Base-by-base conservation (phyloP, 2,329 filamentous ascomycete species). In the Penicillium sp. region DNA sequence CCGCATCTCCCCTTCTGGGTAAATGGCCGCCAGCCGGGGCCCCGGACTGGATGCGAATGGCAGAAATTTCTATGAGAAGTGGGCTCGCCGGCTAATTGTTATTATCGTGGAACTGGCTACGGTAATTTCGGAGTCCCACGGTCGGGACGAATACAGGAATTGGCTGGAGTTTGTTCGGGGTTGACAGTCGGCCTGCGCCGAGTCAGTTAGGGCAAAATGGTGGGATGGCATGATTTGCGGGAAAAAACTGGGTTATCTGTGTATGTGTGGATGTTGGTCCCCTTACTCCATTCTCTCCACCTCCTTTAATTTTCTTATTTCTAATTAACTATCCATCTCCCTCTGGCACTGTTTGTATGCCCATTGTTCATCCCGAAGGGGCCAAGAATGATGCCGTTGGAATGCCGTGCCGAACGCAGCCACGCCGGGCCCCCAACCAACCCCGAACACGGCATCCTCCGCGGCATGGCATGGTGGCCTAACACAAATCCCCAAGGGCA, bases 341-440 rank as follows among this genome's bases (percentile, higher is more conserved):
- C 14, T 16, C n/a, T 18, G 8, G 3, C 10, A 18, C 13, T 16
- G 14, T 26, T 28, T 26, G 18, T 31, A 24, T 45, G 9, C 31
- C 16, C 10, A 24, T 45, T 42, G 26, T 45, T 45, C n/a, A 9
- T 45, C 26, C 26, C 42, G 42, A 31, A 21, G 23, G 39, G 37
- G n/a, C 14, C n/a, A 26, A 16, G 23, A 10, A 28, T 28, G 24
- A 28, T 28, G 24, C 24, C 24, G 24, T 28, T 28, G 24, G 24
- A 31, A 45, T 45, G 42, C 42, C 42, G 42, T 45, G 42, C 42
- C 42, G 42, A 45, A 45, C 8, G 28, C 42, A 45, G 42, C 42
- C 42, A 45, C 28, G 42, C 26, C 28, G 42, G 28, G 42, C 11
- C 14, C 39, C 40, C 40, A 44, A 44, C 40, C 40, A 44, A 44